Evolutionary conservation across 192 early-diverging fungal species (phyloP).

Genomic region (Rhizoclosmatium sp.): DNA sequence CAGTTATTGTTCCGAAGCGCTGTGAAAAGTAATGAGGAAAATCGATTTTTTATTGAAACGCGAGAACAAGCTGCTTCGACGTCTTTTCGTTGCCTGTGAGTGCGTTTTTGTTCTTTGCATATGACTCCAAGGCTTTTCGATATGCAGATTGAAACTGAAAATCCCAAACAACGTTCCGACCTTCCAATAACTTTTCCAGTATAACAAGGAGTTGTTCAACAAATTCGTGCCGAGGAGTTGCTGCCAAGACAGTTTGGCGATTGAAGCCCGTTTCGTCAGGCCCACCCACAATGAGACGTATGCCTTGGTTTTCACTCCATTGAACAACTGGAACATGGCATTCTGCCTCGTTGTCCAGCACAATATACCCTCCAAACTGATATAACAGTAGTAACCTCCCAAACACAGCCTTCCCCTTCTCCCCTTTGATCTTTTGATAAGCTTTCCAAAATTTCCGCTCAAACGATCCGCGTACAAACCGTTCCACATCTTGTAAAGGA

Average conservation of each 20-base stretch:
- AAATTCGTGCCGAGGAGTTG: background rate
- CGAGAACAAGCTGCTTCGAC: background rate
- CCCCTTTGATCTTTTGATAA: background rate
- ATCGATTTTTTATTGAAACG: background rate
- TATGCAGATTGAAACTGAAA: no score
- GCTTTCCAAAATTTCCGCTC: background rate
- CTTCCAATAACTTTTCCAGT: no score
- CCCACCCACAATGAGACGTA: background rate
- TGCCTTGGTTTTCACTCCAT: background rate
- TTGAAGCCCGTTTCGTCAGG: background rate
- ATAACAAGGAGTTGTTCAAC: background rate
- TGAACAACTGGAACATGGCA: background rate
- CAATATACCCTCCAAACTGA: conserved; percentile 9
- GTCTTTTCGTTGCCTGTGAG: background rate
- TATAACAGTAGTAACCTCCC: conserved; percentile 2
- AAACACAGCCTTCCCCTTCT: background rate
- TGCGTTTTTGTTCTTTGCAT: background rate
- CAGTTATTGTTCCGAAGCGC: conserved; percentile 38
- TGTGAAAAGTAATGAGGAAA: background rate
- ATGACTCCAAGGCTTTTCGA: background rate
- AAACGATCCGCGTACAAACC: background rate
- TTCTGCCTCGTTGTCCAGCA: background rate
- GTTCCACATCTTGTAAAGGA: background rate
- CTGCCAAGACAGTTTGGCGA: background rate
- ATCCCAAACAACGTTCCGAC: no score